Percentiles rank a stretch among this genome's conserved stretches.
phyloP scores from a whole-genome alignment of 1,139 yeast genomes.

The Suhomyces chickasaworum region DNA sequence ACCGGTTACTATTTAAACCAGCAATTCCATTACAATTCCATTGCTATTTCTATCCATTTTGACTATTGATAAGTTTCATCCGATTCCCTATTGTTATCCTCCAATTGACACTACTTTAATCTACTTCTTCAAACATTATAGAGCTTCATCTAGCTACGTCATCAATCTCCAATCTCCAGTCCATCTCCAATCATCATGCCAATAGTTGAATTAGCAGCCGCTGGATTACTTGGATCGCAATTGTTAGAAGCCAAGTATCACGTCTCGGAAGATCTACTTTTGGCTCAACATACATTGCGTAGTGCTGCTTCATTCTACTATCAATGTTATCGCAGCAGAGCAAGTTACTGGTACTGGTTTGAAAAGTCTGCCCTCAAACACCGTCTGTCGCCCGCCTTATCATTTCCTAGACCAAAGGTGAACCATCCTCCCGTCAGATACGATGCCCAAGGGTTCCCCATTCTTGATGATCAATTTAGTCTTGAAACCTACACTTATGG shows the following conservation, averaged over 20 bases:
- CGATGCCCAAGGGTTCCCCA: constrained; percentile 37
- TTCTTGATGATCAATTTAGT: constrained; percentile 56
- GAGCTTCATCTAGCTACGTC: no score
- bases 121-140: no score
- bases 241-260: constrained; percentile 56
- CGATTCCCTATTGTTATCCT: background rate
- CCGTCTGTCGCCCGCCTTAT: constrained; percentile 59
- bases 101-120: no score
- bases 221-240: constrained; percentile 46
- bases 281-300: constrained; percentile 45
- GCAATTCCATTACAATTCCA: background rate
- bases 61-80: no score
- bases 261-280: constrained; percentile 53
- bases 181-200: constrained; percentile 25
- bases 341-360: constrained; percentile 69
- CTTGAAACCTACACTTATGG: constrained; percentile 68
- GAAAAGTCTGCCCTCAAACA: constrained; percentile 51
- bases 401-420: constrained; percentile 60
- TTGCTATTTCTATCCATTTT: no score
- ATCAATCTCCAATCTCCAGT: background rate
- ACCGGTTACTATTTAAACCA: background rate
- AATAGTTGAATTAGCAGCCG: constrained; percentile 45
- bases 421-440: constrained; percentile 32
- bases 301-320: constrained; percentile 46
- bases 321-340: constrained; percentile 46